Conservation (phyloP, 73 alveolate genomes). For the Tetrahymena elliotti region DNA sequence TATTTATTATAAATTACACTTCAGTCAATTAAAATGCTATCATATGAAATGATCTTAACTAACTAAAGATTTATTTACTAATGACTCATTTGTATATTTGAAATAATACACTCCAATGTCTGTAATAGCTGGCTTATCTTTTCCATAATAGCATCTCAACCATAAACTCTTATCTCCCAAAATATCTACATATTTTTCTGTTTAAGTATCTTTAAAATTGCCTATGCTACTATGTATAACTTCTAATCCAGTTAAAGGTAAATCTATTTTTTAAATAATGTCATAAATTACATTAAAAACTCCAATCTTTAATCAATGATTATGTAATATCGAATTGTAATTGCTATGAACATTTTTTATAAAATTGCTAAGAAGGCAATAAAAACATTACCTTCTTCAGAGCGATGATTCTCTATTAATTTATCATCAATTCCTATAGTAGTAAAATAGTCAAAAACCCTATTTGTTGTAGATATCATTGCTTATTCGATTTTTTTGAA, state of each 20-base stretch:
- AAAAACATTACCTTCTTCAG: background rate
- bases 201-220: background rate
- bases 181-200: background rate
- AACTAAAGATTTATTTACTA: background rate
- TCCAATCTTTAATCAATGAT: too few species aligned
- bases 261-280: background rate
- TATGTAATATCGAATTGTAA: background rate
- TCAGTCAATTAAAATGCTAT: background rate
- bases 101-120: background rate
- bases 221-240: background rate
- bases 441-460: background rate
- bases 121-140: background rate
- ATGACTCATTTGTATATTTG: background rate
- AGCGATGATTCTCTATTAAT: background rate
- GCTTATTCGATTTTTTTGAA: background rate
- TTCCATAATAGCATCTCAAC: background rate
- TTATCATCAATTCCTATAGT: background rate
- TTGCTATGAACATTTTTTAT: background rate
- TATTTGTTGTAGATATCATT: background rate
- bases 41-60: background rate
- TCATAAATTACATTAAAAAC: background rate
- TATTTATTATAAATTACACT: background rate
- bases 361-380: background rate
- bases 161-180: background rate
- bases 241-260: background rate